Base-by-base conservation (phyloP, 2,329 filamentous ascomycete species). In the Knufia fluminis region DNA sequence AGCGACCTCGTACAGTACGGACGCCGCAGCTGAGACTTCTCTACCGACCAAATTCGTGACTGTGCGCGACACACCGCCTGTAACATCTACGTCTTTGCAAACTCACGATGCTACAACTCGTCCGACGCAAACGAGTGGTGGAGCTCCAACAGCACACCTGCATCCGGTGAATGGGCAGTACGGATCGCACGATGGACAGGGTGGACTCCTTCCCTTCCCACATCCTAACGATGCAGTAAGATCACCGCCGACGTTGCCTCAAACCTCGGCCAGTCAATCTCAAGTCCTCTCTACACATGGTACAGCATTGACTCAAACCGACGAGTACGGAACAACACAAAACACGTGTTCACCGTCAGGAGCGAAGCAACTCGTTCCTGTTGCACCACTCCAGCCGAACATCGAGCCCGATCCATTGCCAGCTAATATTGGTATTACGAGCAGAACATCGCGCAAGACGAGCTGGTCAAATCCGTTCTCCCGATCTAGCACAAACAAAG, bases 351-450 rank as follows among this genome's bases (percentile, higher is more conserved):
- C 14, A 14, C 14, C 28, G 28, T 31, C 28, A 31, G 28, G 14
- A 14, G 28, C 7, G 28, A 31, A 7, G 28, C 7, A 31, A 31
- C 7, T n/a, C n/a, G n/a, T n/a, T n/a, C n/a, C n/a, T n/a, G n/a
- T n/a, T n/a, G n/a, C n/a, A n/a, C n/a, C n/a, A n/a, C n/a, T n/a
- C n/a, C n/a, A n/a, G n/a, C 41, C 41, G 8, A 32, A 32, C 17
- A 33, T 45, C 24, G 42, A 45, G 28, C 42, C 42, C 9, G 42
- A 45, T 32, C 42, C 42, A 9, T 23, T 45, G 14, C 42, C 42
- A n/a, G 3, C 42, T 17, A 45, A 45, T 14, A 31, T 45, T 7
- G 42, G 42, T 7, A 10, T 16, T 19, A n/a, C 42, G 9, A 33
- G 10, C 24, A 32, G 9, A 17, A 20, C 9, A 10, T 23, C 40